Evolutionary conservation across 805 yeast genomes (phyloP), one percentile per base, ranked within the genome.

Genomic region (Deakozyma indianensis): DNA sequence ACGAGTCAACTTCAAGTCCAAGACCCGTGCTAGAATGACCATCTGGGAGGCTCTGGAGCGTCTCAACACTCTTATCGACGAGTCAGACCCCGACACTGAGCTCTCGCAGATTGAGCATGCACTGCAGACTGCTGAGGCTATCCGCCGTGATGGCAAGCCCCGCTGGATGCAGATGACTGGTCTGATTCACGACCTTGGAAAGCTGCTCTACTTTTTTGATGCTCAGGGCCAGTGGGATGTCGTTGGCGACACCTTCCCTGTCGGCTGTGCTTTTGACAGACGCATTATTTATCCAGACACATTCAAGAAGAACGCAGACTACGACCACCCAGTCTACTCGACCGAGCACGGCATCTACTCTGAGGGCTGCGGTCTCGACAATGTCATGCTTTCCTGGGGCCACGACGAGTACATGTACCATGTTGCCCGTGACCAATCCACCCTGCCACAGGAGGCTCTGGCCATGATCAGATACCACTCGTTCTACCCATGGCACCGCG

Each of bases 211-310:
- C 56, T 80, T 79, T 51, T 80, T 73, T 54, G 85, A 78, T 52
- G 78, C 84, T 14, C 69, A 75, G 52, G 86, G 86, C 4, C 86
- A 80, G 57, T 80, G 86, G 86, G 85, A 80, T 56, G 87, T 80
- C 24, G 87, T 80, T 20, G 87, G 87, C 3, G 87, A 80, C 56
- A 80, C 86, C 2, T 80, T 80, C 54, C 83, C 86, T 0, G 83
- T 80, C 22, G 87, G 87, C 2, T 80, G 87, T 57, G 69, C 70
- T 48, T 79, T 70, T 54, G 77, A 75, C 53, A 71, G 71, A 47
- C 70, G 72, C 50, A 77, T 75, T 43, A 78, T 80, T 75, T 74
- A 51, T 51, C 71, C 77, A 41, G 80, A 77, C 29, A 74, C 70
- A 50, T 80, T 80, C 58, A 67, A 70, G 46, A 60, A 64, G 21